Evolutionary conservation across 129 eudicot species (phyloP).

Genomic region (Lonicera japonica): DNA sequence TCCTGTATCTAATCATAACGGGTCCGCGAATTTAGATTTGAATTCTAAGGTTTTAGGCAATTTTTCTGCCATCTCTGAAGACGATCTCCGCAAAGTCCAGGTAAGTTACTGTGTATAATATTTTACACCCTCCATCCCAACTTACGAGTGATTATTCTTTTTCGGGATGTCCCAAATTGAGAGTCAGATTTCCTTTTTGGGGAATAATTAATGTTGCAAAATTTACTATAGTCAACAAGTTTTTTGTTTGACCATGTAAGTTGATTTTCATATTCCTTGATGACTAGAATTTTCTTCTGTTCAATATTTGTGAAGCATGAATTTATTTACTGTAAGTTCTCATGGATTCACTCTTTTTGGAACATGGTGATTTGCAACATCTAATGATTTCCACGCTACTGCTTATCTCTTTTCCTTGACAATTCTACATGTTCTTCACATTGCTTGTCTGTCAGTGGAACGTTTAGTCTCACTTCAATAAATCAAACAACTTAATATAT

Average conservation of each 20-base stretch:
- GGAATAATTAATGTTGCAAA: too few species aligned
- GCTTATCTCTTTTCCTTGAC: neutral
- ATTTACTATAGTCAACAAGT: too few species aligned
- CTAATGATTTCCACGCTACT: neutral
- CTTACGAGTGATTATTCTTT: too few species aligned
- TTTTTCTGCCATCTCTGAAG: conserved; percentile 33
- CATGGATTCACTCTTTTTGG: neutral
- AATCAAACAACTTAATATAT: neutral
- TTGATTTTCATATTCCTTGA: neutral
- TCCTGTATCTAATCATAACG: conserved; percentile 15
- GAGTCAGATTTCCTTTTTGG: too few species aligned
- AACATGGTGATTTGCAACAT: neutral
- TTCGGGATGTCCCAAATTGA: too few species aligned
- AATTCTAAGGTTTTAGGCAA: conserved; percentile 25
- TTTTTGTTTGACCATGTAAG: too few species aligned
- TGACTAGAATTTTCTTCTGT: neutral
- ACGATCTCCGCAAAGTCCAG: conserved; percentile 65
- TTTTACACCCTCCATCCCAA: neutral
- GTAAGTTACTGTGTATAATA: conserved; percentile 22
- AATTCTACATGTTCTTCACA: neutral
- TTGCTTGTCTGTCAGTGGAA: neutral
- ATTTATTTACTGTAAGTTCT: neutral
- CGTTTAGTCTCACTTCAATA: too few species aligned
- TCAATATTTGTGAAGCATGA: neutral
- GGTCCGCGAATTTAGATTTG: conserved; percentile 22